phyloP scores from a whole-genome alignment of 768 basidiomycete species.

The Macrolepiota fuliginosa region DNA sequence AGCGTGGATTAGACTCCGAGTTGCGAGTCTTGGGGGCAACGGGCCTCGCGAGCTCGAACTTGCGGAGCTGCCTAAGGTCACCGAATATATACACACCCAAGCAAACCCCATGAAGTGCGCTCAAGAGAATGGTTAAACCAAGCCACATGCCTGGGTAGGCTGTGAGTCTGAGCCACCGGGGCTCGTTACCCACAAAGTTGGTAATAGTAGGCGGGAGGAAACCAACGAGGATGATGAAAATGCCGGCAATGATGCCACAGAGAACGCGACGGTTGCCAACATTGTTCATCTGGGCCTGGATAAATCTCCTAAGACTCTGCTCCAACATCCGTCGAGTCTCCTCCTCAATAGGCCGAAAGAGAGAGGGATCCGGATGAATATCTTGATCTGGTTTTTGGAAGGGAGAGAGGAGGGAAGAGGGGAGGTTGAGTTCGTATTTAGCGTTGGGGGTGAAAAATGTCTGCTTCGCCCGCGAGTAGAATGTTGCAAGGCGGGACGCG shows the following conservation, averaged over 20 bases:
- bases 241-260: slow-evolving; percentile 68
- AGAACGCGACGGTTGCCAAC: slow-evolving; percentile 69
- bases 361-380: slow-evolving; percentile 61
- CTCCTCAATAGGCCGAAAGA: slow-evolving; percentile 58
- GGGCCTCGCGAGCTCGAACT: slow-evolving; percentile 74
- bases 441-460: slow-evolving; percentile 77
- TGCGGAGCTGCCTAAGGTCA: slow-evolving; percentile 73
- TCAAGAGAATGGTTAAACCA: slow-evolving; percentile 58
- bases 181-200: slow-evolving; percentile 43
- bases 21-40: slow-evolving; percentile 50
- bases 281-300: slow-evolving; percentile 65
- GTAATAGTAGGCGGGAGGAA: slow-evolving; percentile 45
- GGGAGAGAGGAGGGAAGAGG: slow-evolving; percentile 62
- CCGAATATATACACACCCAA: slow-evolving; percentile 79
- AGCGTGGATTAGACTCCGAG: background rate
- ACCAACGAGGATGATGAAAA: slow-evolving; percentile 44
- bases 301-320: slow-evolving; percentile 63
- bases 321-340: slow-evolving; percentile 60
- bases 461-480: slow-evolving; percentile 76
- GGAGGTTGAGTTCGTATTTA: slow-evolving; percentile 69
- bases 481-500: slow-evolving; percentile 50
- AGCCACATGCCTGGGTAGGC: slow-evolving; percentile 72
- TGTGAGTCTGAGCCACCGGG: slow-evolving; percentile 56
- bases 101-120: slow-evolving; percentile 72
- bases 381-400: slow-evolving; percentile 44